phyloP scores from a whole-genome alignment of 225 moss, liverwort and hornwort species.

The Takakia lepidozioides region DNA sequence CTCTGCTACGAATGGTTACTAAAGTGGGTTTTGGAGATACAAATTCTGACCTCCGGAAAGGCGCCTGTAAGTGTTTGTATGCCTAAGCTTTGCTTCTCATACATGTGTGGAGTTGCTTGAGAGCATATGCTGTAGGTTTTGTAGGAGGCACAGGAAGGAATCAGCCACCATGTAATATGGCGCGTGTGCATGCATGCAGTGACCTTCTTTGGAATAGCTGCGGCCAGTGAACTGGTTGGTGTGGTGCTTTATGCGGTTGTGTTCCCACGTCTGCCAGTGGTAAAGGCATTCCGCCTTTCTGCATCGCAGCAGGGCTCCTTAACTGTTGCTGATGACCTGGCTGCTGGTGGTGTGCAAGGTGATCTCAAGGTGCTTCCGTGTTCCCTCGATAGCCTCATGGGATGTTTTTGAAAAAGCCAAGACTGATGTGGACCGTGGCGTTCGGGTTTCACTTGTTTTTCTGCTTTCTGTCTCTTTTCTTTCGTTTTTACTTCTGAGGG shows the following conservation, averaged over 20 bases:
- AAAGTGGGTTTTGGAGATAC: conserved; percentile 58
- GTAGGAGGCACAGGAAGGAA: not conserved
- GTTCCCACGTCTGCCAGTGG: conserved; percentile 48
- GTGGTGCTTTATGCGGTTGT: conserved; percentile 50
- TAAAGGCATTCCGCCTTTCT: conserved; percentile 51
- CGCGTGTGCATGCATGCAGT: conserved; percentile 21
- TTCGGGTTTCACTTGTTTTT: too few species aligned
- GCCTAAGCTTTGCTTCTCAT: not conserved
- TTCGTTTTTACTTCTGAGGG: too few species aligned
- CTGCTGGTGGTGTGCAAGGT: conserved; percentile 29
- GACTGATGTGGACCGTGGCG: too few species aligned
- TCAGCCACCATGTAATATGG: not conserved
- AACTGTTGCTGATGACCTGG: conserved; percentile 61
- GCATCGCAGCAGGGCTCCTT: conserved; percentile 64
- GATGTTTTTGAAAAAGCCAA: too few species aligned
- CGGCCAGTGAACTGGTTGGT: conserved; percentile 50
- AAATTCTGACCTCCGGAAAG: conserved; percentile 57
- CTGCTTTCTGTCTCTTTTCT: too few species aligned
- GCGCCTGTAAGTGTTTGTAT: conserved; percentile 48
- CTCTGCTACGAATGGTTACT: conserved; percentile 61
- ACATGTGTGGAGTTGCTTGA: not conserved
- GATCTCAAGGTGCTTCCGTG: conserved; percentile 12
- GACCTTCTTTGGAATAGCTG: conserved; percentile 59
- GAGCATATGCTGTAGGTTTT: not conserved
- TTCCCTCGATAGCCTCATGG: too few species aligned